Conservation (phyloP, 2,329 filamentous ascomycete species). For the Epichloe sibirici region DNA sequence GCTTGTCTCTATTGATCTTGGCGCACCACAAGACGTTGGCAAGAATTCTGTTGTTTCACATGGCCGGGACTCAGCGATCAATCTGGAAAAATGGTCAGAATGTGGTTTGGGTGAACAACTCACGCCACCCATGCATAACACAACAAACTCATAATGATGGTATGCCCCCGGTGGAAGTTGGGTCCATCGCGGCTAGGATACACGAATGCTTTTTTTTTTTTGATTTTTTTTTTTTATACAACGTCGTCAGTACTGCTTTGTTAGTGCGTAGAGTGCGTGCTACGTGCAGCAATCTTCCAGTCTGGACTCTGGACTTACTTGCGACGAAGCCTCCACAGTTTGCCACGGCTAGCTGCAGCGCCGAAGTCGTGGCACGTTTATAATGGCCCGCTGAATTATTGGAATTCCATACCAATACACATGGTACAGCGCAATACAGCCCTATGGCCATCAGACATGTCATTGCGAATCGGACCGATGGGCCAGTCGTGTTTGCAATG, state of each 20-base stretch:
- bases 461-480: conserved; percentile 49
- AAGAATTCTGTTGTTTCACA: neutral
- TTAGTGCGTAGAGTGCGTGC: no score
- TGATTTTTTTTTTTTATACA: no score
- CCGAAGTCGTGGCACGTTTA: conserved; percentile 55
- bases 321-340: conserved; percentile 58
- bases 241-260: neutral
- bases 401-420: conserved; percentile 52
- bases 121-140: conserved; percentile 53
- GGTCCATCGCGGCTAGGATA: conserved; percentile 46
- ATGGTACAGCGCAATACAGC: conserved; percentile 50
- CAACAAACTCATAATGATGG: conserved; percentile 45
- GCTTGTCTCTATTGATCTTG: conserved; percentile 53
- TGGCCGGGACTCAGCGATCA: no score
- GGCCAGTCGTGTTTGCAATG: conserved; percentile 41
- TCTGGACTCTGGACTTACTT: conserved; percentile 22
- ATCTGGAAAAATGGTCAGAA: no score
- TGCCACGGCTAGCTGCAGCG: conserved; percentile 52
- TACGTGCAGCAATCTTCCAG: no score
- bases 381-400: conserved; percentile 60
- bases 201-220: conserved; percentile 36
- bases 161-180: conserved; percentile 48
- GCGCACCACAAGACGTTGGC: conserved; percentile 47
- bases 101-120: conserved; percentile 15
- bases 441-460: conserved; percentile 56